Evolutionary conservation across 306 rosid species (phyloP), one percentile per base, ranked within the genome.

Genomic region (Carpinus viminea): DNA sequence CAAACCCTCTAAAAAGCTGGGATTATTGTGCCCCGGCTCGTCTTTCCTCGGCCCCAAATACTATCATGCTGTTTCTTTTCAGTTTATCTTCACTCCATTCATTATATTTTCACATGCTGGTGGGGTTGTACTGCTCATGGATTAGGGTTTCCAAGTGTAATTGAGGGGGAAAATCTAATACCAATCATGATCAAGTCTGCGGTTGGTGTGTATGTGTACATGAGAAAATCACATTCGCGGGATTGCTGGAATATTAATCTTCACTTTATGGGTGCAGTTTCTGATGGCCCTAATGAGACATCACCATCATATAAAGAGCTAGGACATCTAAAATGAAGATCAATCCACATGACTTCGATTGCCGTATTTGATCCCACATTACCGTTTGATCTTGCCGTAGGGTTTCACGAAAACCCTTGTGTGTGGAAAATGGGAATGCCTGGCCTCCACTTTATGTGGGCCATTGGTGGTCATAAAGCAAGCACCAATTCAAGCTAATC

Each of bases 11-110:
- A 80, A 84, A 86, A 81, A 74, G 86, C 52, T 73, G 12, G 48
- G 73, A 81, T 88, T 80, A 80, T 85, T 77, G 68, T 88, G 97
- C 90, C 88, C 84, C 84, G 68, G 57, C 83, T 64, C 78, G 73
- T 66, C 70, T 79, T 81, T 53, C 38, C 70, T 81, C 70, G 87
- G 85, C 12, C 83, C 89, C 90, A 77, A 81, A 55, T 24, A 61
- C 43, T 66, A 89, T 86, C 69, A 86, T 88, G 73, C 17, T 73
- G 84, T 84, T 85, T 65, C 34, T 31, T 76, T 72, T 41, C 62
- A 83, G 86, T 88, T 86, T 61, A 75, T 83, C 83, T 81, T 85
- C 85, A 81, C 79, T 68, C 77, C 79, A n/a, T 82, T 59, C 80
- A 81, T 86, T 80, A 82, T 81, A 79, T 4, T 15, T 75, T 76